phyloP scores from a whole-genome alignment of 2,329 filamentous ascomycete genomes.

The Clathrospora elynae region DNA sequence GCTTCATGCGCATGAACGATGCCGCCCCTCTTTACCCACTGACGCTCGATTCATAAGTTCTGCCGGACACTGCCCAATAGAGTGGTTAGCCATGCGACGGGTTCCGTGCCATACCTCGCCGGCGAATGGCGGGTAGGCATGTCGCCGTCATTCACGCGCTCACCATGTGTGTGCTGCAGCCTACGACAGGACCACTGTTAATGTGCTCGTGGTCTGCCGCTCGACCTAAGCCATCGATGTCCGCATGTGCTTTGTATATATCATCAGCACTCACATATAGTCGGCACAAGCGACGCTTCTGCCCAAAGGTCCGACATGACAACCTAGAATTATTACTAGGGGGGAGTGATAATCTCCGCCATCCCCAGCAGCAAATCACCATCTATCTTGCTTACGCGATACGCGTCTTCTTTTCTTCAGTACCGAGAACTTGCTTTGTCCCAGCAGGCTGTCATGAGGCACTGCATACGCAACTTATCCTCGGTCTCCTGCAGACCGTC shows the following conservation, averaged over 20 bases:
- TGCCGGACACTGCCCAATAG: constrained; percentile 8
- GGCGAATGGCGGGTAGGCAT: constrained; percentile 10
- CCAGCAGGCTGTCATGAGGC: constrained; percentile 18
- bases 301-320: constrained; percentile 21
- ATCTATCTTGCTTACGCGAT: constrained; percentile 28
- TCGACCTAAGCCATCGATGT: not conserved
- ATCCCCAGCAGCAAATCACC: constrained; percentile 16
- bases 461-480: constrained; percentile 9
- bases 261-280: constrained; percentile 13
- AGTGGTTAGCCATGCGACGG: constrained; percentile 13
- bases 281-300: constrained; percentile 23
- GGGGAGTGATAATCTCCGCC: constrained; percentile 24
- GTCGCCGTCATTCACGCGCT: constrained; percentile 5
- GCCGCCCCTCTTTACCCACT: constrained; percentile 1
- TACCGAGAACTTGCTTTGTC: constrained; percentile 17
- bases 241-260: not conserved
- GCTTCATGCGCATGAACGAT: constrained; percentile 10
- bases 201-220: constrained; percentile 15
- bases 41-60: constrained; percentile 1
- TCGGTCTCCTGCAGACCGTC: constrained; percentile 21
- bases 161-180: constrained; percentile 4
- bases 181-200: constrained; percentile 13
- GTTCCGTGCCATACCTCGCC: constrained; percentile 15
- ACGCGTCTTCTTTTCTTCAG: constrained; percentile 19
- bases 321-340: constrained; percentile 9